phyloP scores from a whole-genome alignment of 441 rosid species.

The Geranium incanum region DNA sequence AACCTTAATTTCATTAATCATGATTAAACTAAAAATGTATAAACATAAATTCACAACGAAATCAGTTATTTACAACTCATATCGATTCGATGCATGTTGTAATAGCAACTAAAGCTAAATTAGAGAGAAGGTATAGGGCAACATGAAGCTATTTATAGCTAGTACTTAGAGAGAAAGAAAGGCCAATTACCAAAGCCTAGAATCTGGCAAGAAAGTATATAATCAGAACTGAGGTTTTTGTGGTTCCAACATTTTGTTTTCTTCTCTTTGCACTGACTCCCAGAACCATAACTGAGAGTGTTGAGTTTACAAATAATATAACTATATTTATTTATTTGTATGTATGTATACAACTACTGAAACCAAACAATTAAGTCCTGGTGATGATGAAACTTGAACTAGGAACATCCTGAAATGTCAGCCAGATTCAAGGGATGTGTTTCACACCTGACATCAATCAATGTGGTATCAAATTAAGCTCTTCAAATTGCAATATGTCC shows the following conservation, averaged over 20 bases:
- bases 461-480: background rate
- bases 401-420: slow-evolving; percentile 1
- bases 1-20: too few relatives aligned
- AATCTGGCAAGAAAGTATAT: background rate
- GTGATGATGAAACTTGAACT: slow-evolving; percentile 1
- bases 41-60: background rate
- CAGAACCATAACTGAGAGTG: background rate
- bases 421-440: background rate
- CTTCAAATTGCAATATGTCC: background rate
- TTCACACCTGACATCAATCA: background rate
- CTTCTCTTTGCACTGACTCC: background rate
- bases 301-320: background rate
- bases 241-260: slow-evolving; percentile 2
- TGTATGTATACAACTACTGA: background rate
- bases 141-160: background rate
- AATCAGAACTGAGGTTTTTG: background rate
- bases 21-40: too few relatives aligned
- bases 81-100: background rate
- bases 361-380: background rate
- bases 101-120: too few relatives aligned
- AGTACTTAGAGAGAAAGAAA: background rate
- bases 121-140: background rate
- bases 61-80: too few relatives aligned
- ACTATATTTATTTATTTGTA: background rate
- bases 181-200: background rate